Evolutionary conservation across 306 rosid genomes (phyloP).

Genomic region (Myrica gale): DNA sequence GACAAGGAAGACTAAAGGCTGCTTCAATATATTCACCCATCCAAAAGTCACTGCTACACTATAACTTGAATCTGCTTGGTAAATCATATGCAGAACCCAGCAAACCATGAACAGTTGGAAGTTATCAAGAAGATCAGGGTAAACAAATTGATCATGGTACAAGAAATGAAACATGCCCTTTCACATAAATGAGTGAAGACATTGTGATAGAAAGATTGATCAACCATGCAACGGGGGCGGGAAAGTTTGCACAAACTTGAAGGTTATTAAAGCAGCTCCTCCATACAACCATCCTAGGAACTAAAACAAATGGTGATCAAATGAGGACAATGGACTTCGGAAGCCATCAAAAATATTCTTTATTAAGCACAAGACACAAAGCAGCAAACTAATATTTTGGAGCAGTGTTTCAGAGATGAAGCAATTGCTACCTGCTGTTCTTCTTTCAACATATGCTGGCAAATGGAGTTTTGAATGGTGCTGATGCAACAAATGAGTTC

Average conservation of each 20-base stretch:
- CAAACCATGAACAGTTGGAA: not conserved
- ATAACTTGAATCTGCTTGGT: constrained; percentile 5
- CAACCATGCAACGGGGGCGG: not conserved
- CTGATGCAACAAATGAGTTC: constrained; percentile 70
- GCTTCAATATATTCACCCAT: constrained; percentile 4
- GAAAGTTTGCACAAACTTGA: not conserved
- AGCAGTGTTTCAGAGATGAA: constrained; percentile 13
- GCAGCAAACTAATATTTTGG: constrained; percentile 18
- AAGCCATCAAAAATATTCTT: constrained; percentile 18
- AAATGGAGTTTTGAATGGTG: constrained; percentile 52
- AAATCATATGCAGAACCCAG: constrained; percentile 1
- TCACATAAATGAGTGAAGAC: not conserved
- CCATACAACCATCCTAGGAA: not conserved
- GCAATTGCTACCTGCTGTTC: constrained; percentile 70
- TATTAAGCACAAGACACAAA: constrained; percentile 20
- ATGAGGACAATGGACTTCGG: constrained; percentile 16
- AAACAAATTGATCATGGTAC: constrained; percentile 14
- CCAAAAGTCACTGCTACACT: constrained; percentile 5
- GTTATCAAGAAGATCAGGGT: not conserved
- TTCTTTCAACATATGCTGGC: constrained; percentile 85
- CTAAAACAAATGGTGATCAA: constrained; percentile 14
- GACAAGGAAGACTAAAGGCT: not conserved
- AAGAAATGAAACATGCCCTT: constrained; percentile 11
- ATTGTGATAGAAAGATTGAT: not conserved
- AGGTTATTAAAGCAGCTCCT: constrained; percentile 8